phyloP scores from a whole-genome alignment of 208 protist species.

The Leptomonas pyrrhocoris region DNA sequence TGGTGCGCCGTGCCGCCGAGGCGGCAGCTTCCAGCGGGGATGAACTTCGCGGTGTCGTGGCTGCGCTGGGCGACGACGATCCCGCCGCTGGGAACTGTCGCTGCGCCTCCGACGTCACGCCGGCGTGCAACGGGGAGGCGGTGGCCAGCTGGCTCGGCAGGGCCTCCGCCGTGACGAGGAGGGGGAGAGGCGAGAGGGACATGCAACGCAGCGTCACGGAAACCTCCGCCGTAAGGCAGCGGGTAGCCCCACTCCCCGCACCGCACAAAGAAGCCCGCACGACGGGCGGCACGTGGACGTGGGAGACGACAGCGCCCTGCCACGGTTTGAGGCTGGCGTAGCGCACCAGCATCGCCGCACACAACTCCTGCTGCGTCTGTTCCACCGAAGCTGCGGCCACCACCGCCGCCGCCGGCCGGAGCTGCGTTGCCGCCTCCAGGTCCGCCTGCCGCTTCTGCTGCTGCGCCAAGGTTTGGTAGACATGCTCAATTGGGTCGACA shows the following conservation, averaged over 20 bases:
- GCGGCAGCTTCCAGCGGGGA: neutral
- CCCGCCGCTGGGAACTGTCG: neutral
- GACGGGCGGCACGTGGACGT: slow-evolving; percentile 31
- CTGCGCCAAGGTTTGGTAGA: slow-evolving; percentile 37
- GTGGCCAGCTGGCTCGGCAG: neutral
- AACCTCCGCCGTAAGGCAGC: slow-evolving; percentile 29
- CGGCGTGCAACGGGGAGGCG: neutral
- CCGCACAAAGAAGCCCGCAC: slow-evolving; percentile 28
- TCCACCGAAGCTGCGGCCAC: slow-evolving; percentile 32
- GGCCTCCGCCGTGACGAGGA: slow-evolving; percentile 65
- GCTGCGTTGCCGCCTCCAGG: slow-evolving; percentile 20
- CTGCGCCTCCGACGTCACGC: neutral
- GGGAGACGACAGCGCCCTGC: slow-evolving; percentile 47
- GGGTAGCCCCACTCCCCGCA: neutral
- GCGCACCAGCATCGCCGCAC: slow-evolving; percentile 45
- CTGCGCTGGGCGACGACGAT: neutral
- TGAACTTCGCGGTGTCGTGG: neutral
- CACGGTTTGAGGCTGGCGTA: slow-evolving; percentile 48
- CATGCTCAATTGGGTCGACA: slow-evolving; percentile 64
- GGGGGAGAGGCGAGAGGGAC: slow-evolving; percentile 58
- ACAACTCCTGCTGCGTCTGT: slow-evolving; percentile 54
- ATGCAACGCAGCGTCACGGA: slow-evolving; percentile 68
- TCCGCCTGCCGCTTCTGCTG: slow-evolving; percentile 29
- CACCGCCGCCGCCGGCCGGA: neutral
- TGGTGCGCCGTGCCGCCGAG: neutral